These are phyloP conservation scores for Immersiella caudata DNA, from an alignment of 495 filamentous ascomycete genomes.

Conservation along the genomic window DNA sequence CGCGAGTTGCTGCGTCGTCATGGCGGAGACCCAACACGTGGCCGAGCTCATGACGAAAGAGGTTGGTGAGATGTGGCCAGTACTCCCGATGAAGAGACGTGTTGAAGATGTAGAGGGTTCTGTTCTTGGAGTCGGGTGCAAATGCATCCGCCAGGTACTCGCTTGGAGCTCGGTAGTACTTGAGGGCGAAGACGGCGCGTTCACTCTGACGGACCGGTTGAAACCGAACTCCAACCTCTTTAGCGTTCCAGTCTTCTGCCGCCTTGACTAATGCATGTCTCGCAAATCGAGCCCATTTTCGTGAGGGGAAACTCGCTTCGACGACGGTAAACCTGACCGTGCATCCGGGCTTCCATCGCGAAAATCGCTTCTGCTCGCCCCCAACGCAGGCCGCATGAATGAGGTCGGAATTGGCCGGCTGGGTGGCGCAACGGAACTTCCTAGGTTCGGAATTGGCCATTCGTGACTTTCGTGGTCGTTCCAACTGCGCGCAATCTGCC, in stretches of 20 bases:
- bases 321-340: not conserved
- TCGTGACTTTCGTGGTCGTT: too few species aligned
- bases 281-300: not conserved
- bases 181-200: conserved; percentile 1
- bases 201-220: not conserved
- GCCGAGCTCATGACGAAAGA: conserved; percentile 16
- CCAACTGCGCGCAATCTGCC: too few species aligned
- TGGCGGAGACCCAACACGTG: conserved; percentile 15
- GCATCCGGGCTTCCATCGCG: conserved; percentile 6
- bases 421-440: too few species aligned
- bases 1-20: not conserved
- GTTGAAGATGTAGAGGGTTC: not conserved
- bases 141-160: not conserved
- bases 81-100: not conserved
- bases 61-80: not conserved
- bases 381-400: too few species aligned
- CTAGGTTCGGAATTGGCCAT: too few species aligned
- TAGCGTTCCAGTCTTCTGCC: not conserved
- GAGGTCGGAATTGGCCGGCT: too few species aligned
- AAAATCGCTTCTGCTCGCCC: not conserved
- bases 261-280: not conserved
- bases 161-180: not conserved
- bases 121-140: conserved; percentile 1
- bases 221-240: not conserved
- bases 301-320: not conserved